Evolutionary conservation across 2,329 filamentous ascomycete species (phyloP), one percentile per base, ranked within the genome.

Genomic region (Colletotrichum filicis): DNA sequence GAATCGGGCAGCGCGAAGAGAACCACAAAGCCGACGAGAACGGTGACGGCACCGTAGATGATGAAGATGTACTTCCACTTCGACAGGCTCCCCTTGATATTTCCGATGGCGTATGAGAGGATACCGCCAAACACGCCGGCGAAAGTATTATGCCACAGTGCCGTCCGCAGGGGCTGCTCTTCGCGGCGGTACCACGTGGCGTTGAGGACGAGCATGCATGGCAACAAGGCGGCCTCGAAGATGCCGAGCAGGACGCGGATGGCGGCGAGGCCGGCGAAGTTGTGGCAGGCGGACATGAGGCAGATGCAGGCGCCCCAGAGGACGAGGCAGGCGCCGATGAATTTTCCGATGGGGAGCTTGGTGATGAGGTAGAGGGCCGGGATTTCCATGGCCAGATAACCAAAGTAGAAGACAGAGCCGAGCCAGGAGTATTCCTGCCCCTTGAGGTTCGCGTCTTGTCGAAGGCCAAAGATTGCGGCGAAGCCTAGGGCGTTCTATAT

Each of bases 141-240:
- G 52, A 80, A 78, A 0, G 79, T 80, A 9, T 80, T 80, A 75
- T 93, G 93, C 91, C 91, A 93, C n/a, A 87, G 86, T 0, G 90
- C 90, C 3, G 92, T 87, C 0, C 92, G 85, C n/a, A 91, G 79
- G 0, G 91, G 90, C 79, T 93, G 91, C 76, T 93, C 90, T 52
- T 80, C 80, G 1, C 83, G 79, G 1, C 84, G 77, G 76, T 88
- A 88, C 81, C 86, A 88, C 76, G 85, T 84, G 6, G 81, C 81
- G 2, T 85, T 87, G 68, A 88, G 83, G 75, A 87, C 80, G n/a
- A 83, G 81, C 74, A 87, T 86, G 0, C 86, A 79, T 0, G 86
- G 86, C n/a, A 87, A 77, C 52, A 85, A 78, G 19, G 73, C 72
- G 28, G 77, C 74, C 64, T 79, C 76, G 22, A 73, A 72, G 11